These are phyloP conservation scores for Globisporangium carolinianum DNA, from an alignment of 352 stramenopile genomes.

Conservation along the genomic window DNA sequence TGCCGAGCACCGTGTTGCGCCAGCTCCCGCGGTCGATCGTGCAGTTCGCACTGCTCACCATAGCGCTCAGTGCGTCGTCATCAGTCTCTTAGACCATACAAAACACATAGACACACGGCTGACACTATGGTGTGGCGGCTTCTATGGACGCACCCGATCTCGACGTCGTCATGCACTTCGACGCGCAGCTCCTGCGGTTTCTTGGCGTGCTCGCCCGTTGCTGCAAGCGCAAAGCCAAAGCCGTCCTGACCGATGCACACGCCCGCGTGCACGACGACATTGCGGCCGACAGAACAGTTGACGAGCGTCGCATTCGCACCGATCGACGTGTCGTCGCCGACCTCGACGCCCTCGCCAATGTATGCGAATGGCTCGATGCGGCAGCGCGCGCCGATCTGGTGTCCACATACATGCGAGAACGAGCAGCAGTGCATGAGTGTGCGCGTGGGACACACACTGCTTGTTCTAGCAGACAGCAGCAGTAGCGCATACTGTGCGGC, in stretches of 20 bases:
- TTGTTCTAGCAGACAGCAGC: too few species aligned
- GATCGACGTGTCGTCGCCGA: constrained; percentile 47
- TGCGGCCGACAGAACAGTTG: constrained; percentile 57
- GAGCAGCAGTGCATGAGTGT: neutral
- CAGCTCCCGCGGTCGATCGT: constrained; percentile 82
- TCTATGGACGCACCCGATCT: constrained; percentile 53
- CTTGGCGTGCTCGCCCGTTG: constrained; percentile 56
- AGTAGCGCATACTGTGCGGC: too few species aligned
- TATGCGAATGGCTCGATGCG: constrained; percentile 47
- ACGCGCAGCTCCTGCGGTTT: constrained; percentile 77
- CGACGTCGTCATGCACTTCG: constrained; percentile 73
- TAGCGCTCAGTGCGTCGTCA: too few species aligned
- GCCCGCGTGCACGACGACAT: constrained; percentile 69
- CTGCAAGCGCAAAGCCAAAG: constrained; percentile 73
- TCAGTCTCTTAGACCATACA: neutral
- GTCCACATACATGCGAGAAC: neutral
- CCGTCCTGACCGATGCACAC: constrained; percentile 73
- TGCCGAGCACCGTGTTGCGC: constrained; percentile 70
- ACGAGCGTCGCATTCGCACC: constrained; percentile 50
- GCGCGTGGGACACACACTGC: too few species aligned
- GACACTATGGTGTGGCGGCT: too few species aligned
- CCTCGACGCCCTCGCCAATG: constrained; percentile 47
- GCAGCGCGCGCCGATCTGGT: constrained; percentile 52
- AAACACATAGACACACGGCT: neutral
- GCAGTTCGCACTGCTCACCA: constrained; percentile 48